Base-by-base conservation (phyloP, 2,329 filamentous ascomycete genomes). In the Xylogone sp. region DNA sequence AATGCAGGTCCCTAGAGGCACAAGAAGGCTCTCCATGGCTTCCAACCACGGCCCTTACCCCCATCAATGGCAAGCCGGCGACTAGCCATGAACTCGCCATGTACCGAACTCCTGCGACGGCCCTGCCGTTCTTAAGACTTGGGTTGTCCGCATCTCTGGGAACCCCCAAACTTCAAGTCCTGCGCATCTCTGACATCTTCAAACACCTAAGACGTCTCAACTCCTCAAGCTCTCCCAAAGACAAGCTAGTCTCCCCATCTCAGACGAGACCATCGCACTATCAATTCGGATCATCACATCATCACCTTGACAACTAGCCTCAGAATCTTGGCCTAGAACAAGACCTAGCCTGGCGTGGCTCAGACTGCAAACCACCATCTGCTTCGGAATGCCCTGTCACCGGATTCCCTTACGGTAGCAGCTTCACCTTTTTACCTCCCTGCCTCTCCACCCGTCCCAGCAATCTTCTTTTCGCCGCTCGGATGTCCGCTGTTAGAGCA, bases 401-500 rank as follows among this genome's bases (percentile, higher is more conserved):
- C 53, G 43, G 34, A 53, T 54, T 47, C 52, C 50, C 51, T 53
- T 21, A 42, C 46, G 34, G 34, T 13, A 39, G 34, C 34, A 39
- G 10, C 34, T 9, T 39, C 10, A 18, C 5, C 34, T 18, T 18
- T 39, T 16, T 22, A 19, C 22, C 34, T 45, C 48, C 34, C 34
- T 13, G 43, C 34, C 42, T 27, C 42, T 13, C 39, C 46, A 19
- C 48, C 29, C 12, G 43, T 44, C 46, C n/a, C 27, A 27, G 24
- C 24, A 27, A 27, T 29, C 18, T 45, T 21, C 18, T 42, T 42
- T 48, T 53, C 51, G 71, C 69, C 72, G 76, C 70, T 72, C 76
- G 74, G 68, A 80, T 82, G 78, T 77, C 71, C 65, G 70, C 75
- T 69, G 71, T 72, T 66, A 70, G 71, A 61, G 75, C 76, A 77